These are phyloP conservation scores for Stagonosporopsis chrysanthemi DNA, from an alignment of 2,329 filamentous ascomycete genomes.

Conservation along the genomic window DNA sequence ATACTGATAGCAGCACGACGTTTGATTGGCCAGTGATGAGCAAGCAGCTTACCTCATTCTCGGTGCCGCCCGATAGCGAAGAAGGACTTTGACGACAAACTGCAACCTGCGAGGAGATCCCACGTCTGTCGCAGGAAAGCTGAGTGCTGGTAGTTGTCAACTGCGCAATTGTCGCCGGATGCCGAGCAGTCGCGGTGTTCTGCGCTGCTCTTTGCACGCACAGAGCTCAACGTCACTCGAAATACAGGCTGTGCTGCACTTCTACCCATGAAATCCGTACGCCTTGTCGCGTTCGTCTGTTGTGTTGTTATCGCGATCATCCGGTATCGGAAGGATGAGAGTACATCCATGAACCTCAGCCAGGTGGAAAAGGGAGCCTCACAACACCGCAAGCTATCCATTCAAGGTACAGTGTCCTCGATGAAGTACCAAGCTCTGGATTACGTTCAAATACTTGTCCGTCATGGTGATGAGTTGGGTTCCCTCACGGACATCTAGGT, in stretches of 20 bases:
- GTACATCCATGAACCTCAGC: neutral
- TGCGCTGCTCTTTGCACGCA: slow-evolving; percentile 8
- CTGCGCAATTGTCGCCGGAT: slow-evolving; percentile 33
- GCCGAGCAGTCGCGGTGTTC: slow-evolving; percentile 29
- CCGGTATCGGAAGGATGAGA: slow-evolving; percentile 3
- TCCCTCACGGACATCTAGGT: neutral
- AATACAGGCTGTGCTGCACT: neutral
- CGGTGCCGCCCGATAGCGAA: slow-evolving; percentile 43
- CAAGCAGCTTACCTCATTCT: slow-evolving; percentile 29
- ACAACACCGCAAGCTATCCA: neutral
- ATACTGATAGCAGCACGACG: slow-evolving; percentile 33
- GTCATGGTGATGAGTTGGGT: neutral
- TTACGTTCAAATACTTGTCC: neutral
- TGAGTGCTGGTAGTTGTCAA: slow-evolving; percentile 35
- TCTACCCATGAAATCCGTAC: neutral
- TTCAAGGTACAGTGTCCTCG: neutral
- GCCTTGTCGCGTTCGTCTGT: neutral
- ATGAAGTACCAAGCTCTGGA: neutral
- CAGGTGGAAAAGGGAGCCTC: neutral
- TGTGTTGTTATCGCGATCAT: slow-evolving; percentile 6
- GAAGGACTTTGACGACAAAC: slow-evolving; percentile 8
- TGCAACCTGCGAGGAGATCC: slow-evolving; percentile 28
- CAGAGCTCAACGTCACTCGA: neutral
- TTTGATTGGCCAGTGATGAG: slow-evolving; percentile 35
- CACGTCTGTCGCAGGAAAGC: slow-evolving; percentile 22